Evolutionary conservation across 2,329 filamentous ascomycete genomes (phyloP).

Genomic region (Neopestalotiopsis rosae): DNA sequence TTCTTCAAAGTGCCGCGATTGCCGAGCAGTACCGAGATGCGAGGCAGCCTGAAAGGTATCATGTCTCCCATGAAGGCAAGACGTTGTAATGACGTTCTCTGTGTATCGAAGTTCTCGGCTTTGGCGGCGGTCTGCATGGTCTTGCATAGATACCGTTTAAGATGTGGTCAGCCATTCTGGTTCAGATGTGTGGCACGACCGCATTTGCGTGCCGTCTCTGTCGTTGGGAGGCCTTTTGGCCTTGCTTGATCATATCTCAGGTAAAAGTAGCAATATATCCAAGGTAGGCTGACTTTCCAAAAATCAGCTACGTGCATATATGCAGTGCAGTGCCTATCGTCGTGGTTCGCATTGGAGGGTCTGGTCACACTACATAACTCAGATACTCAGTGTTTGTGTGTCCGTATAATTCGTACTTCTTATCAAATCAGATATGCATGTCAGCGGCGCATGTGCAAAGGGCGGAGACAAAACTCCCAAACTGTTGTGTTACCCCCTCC

Average conservation of each 20-base stretch:
- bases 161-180: background rate
- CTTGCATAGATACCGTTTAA: background rate
- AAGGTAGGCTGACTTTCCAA: too few relatives aligned
- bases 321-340: too few relatives aligned
- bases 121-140: background rate
- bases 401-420: background rate
- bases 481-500: background rate
- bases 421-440: background rate
- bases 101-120: background rate
- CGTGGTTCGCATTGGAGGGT: too few relatives aligned
- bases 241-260: too few relatives aligned
- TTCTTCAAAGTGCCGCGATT: background rate
- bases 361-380: background rate
- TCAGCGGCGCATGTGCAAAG: background rate
- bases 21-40: background rate
- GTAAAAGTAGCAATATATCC: too few relatives aligned
- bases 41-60: background rate
- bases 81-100: background rate
- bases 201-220: background rate
- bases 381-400: background rate
- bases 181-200: background rate
- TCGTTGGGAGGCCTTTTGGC: too few relatives aligned
- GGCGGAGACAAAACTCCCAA: background rate
- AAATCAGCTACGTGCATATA: too few relatives aligned
- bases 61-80: too few relatives aligned